Evolutionary conservation across 1,284 basidiomycete species (phyloP).

Genomic region (Leccinum glutinopallens): DNA sequence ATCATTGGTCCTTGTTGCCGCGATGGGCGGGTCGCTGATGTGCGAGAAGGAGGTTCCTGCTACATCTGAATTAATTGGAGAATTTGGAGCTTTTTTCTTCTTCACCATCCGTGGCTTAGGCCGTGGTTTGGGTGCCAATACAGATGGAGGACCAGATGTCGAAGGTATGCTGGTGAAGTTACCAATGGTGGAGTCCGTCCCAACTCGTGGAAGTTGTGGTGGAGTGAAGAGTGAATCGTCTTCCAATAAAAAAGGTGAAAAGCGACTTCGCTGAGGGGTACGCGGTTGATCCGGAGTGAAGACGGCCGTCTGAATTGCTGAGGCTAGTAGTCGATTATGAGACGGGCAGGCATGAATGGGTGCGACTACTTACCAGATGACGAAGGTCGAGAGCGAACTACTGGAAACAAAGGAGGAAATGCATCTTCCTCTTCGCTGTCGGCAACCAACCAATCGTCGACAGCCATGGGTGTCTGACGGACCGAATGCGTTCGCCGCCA

Average conservation of each 20-base stretch:
- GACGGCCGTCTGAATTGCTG: slow-evolving; percentile 26
- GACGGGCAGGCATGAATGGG: background rate
- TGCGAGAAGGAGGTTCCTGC: slow-evolving; percentile 26
- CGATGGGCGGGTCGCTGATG: slow-evolving; percentile 27
- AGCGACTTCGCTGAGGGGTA: slow-evolving; percentile 20
- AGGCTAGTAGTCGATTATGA: slow-evolving; percentile 14
- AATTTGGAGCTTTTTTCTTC: slow-evolving; percentile 18
- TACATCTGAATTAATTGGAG: slow-evolving; percentile 1
- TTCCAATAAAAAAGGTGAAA: slow-evolving; percentile 6
- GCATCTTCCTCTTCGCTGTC: slow-evolving; percentile 34
- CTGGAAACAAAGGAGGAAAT: background rate
- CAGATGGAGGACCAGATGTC: slow-evolving; percentile 5
- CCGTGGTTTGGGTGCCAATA: slow-evolving; percentile 19
- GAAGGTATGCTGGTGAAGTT: slow-evolving; percentile 19
- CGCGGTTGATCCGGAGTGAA: slow-evolving; percentile 16
- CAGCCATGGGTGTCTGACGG: slow-evolving; percentile 18
- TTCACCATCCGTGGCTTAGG: slow-evolving; percentile 32
- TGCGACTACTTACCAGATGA: background rate
- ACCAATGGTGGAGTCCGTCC: slow-evolving; percentile 13
- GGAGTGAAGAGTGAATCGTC: slow-evolving; percentile 34
- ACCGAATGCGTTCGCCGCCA: slow-evolving; percentile 4
- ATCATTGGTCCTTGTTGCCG: slow-evolving; percentile 21
- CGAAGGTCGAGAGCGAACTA: background rate
- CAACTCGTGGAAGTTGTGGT: slow-evolving; percentile 12
- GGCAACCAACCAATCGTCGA: slow-evolving; percentile 29